Evolutionary conservation across 1,284 basidiomycete species (phyloP), one percentile per base, ranked within the genome.

Genomic region (Cutaneotrichosporon sp.): DNA sequence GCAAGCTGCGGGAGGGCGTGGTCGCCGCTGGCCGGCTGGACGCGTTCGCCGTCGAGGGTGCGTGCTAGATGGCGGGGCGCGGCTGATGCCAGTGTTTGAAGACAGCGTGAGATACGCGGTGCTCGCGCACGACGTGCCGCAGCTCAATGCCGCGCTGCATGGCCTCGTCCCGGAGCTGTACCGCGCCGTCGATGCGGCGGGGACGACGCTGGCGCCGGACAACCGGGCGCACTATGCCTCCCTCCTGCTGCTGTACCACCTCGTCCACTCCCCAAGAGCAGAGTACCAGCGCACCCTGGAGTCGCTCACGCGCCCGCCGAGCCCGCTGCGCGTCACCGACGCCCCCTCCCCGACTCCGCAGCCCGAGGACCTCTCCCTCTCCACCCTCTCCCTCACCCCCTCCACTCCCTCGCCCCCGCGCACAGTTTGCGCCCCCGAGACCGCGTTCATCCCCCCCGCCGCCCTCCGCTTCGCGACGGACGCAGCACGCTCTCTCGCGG

Each of bases 1-100:
- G 78, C 18, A 80, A 80, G 61, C 65, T 80, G 20, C 64, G 79
- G 36, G 79, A 80, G 66, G 79, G 79, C 0, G 70, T 80, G 0
- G 70, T 79, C 8, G 78, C 79, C 9, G 72, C 73, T 11, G 53
- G 66, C 22, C 66, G 79, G 13, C 63, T 72, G 4, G 79, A 79
- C 65, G 54, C 18, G 0, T 80, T 80, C 53, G 75, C 79, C 1
- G 69, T 79, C 6, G 72, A 78, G 65, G 78, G 77, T 77, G 54
- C 45, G 71, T 63, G 1, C n/a, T n/a, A n/a, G n/a, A n/a, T n/a
- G n/a, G n/a, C n/a, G n/a, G n/a, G n/a, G n/a, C 11, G 20, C 16
- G 4, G 50, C 31, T 57, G 42, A 52, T 22, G 27, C 2, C 45
- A 79, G 77, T 76, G 4, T 79, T 79, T 61, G 77, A 79, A 58